Evolutionary conservation across 202 grass and related monocot species (phyloP).

Genomic region (Bolboschoenoplectus hybrid): DNA sequence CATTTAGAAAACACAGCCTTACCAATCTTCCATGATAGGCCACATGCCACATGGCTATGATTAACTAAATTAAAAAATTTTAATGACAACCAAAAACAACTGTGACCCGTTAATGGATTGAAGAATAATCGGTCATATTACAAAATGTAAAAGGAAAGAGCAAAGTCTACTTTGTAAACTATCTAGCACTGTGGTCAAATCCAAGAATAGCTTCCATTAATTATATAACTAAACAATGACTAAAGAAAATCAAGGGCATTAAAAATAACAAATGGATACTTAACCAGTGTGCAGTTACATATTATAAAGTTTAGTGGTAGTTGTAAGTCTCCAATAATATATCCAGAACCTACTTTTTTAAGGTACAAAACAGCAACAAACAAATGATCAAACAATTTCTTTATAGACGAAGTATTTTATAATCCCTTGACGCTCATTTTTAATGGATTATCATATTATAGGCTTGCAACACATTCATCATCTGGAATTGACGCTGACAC

Average conservation of each 20-base stretch:
- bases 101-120: background rate
- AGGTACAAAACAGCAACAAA: conserved; percentile 25
- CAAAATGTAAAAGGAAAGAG: background rate
- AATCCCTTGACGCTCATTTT: background rate
- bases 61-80: conserved; percentile 3
- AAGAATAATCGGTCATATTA: background rate
- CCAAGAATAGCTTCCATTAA: background rate
- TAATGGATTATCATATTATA: conserved; percentile 6
- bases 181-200: background rate
- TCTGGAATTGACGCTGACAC: conserved; percentile 22
- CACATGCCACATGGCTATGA: background rate
- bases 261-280: conserved; percentile 28
- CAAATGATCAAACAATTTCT: background rate
- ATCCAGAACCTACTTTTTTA: background rate
- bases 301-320: conserved; percentile 8
- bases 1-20: background rate
- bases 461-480: conserved; percentile 27
- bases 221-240: background rate
- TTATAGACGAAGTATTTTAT: conserved; percentile 2
- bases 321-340: conserved; percentile 12
- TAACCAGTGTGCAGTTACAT: background rate
- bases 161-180: background rate
- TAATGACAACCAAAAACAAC: conserved; percentile 6
- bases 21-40: conserved; percentile 6
- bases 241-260: conserved; percentile 26